A percentile compares a stretch with the other conserved stretches of the same genome.
Evolutionary conservation across 495 filamentous ascomycete species (phyloP).

Genomic region (Chaetomidium leptoderma): DNA sequence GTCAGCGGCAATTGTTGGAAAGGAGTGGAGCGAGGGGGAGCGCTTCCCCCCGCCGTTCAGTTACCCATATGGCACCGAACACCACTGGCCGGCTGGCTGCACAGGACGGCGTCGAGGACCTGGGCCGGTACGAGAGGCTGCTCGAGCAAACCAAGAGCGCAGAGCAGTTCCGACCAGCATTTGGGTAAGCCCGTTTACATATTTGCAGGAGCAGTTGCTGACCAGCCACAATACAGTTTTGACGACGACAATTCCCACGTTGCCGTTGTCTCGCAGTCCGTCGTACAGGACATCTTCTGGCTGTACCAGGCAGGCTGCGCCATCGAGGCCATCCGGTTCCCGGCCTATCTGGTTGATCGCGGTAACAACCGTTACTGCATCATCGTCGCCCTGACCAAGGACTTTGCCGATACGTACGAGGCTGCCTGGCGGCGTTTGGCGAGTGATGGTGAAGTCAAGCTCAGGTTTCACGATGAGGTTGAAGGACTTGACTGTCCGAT

Average conservation of each 20-base stretch:
- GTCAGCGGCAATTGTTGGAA: background rate
- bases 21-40: background rate
- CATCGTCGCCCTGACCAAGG: background rate
- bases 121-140: background rate
- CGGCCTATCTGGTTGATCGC: background rate
- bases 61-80: background rate
- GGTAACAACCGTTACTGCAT: background rate
- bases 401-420: no score
- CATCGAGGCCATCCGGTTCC: background rate
- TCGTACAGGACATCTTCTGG: background rate
- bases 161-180: background rate
- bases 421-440: no score
- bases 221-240: background rate
- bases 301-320: background rate
- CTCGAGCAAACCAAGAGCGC: background rate
- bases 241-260: background rate
- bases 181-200: background rate
- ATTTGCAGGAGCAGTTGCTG: background rate
- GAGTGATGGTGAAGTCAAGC: background rate
- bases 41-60: background rate
- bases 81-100: background rate
- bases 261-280: background rate
- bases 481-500: background rate
- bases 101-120: background rate
- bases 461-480: background rate